Evolutionary conservation across 2,329 filamentous ascomycete genomes (phyloP).

Genomic region (Epichloe uncinata): DNA sequence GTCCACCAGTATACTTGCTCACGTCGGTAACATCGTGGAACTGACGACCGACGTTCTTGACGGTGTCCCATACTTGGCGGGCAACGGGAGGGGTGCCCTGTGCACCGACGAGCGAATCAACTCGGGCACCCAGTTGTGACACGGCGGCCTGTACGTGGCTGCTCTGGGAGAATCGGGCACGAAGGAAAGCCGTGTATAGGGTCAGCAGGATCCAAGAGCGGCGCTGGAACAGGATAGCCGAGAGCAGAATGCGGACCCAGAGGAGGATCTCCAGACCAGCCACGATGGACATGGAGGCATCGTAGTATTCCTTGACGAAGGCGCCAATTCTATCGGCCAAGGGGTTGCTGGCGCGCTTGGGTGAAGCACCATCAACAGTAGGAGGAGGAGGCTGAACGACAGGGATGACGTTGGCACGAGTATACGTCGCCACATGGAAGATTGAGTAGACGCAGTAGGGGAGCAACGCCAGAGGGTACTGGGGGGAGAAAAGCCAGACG

Average conservation of each 20-base stretch:
- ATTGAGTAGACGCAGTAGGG: constrained; percentile 95
- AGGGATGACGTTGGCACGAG: constrained; percentile 83
- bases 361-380: constrained; percentile 43
- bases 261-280: constrained; percentile 77
- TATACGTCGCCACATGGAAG: constrained; percentile 97
- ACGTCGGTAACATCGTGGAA: constrained; percentile 71
- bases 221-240: constrained; percentile 76
- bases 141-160: constrained; percentile 81
- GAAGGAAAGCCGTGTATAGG: constrained; percentile 85
- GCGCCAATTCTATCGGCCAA: constrained; percentile 72
- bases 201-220: constrained; percentile 79
- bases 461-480: constrained; percentile 79
- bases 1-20: constrained; percentile 53
- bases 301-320: constrained; percentile 98
- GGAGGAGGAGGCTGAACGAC: constrained; percentile 58
- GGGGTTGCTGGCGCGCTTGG: constrained; percentile 38
- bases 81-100: constrained; percentile 75
- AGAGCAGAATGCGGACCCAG: constrained; percentile 69
- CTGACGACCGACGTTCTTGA: constrained; percentile 62
- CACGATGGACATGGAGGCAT: constrained; percentile 87
- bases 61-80: constrained; percentile 64
- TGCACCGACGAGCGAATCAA: constrained; percentile 72
- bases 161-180: constrained; percentile 81
- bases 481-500: constrained; percentile 81
- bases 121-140: constrained; percentile 53